Evolutionary conservation across 1,139 yeast genomes (phyloP).

Genomic region (Geotrichum klebahnii): DNA sequence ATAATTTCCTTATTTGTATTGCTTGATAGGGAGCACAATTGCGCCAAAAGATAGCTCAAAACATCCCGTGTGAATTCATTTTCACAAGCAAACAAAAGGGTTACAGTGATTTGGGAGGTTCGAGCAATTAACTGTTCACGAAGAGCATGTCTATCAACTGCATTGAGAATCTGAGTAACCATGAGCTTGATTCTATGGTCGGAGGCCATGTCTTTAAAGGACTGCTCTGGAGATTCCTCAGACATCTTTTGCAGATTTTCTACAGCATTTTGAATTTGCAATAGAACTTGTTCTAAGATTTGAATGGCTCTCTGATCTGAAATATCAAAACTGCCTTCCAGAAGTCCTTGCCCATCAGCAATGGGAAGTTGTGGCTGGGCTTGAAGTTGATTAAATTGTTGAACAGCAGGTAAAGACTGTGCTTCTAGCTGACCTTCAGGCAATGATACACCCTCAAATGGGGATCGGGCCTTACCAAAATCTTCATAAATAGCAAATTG

Average conservation of each 20-base stretch:
- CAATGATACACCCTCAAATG: conserved; percentile 24
- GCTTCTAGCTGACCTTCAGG: conserved; percentile 11
- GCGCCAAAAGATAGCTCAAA: conserved; percentile 72
- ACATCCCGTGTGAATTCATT: conserved; percentile 70
- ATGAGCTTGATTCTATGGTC: conserved; percentile 57
- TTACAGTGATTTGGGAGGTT: conserved; percentile 80
- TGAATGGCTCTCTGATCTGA: conserved; percentile 35
- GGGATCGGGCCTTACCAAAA: conserved; percentile 47
- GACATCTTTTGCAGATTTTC: conserved; percentile 43
- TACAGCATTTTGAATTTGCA: conserved; percentile 42
- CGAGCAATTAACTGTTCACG: conserved; percentile 67
- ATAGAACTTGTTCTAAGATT: conserved; percentile 34
- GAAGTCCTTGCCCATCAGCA: conserved; percentile 21
- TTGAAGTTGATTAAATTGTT: conserved; percentile 27
- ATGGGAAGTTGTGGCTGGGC: not conserved
- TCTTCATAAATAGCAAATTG: conserved; percentile 78
- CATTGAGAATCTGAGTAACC: conserved; percentile 63
- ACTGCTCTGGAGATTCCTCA: conserved; percentile 42
- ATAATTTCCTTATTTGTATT: conserved; percentile 88
- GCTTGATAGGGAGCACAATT: conserved; percentile 78
- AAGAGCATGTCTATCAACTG: conserved; percentile 59
- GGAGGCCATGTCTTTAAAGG: conserved; percentile 52
- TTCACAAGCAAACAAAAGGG: conserved; percentile 67
- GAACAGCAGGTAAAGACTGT: conserved; percentile 17
- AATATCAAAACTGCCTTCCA: conserved; percentile 26